Conservation (phyloP, 2,329 filamentous ascomycete species). For the Epichloe uncinata region DNA sequence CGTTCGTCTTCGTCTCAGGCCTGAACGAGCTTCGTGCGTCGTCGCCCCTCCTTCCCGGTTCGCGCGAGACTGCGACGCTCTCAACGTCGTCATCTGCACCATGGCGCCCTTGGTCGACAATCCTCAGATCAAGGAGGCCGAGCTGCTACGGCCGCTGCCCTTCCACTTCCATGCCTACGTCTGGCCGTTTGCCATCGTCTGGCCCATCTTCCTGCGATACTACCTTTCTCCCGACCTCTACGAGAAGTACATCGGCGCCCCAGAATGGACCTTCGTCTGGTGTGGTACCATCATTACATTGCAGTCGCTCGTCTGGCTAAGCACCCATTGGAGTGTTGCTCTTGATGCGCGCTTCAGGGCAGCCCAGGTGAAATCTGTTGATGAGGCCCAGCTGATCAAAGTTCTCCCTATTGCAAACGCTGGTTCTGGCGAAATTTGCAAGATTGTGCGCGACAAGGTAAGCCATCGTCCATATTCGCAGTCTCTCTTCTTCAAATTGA, state of each 20-base stretch:
- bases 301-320: conserved; percentile 84
- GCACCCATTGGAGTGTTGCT: conserved; percentile 95
- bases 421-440: conserved; percentile 77
- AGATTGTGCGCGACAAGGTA: conserved; percentile 61
- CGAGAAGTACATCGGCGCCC: conserved; percentile 79
- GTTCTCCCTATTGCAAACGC: conserved; percentile 83
- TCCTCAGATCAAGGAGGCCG: conserved; percentile 74
- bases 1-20: neutral
- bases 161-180: conserved; percentile 74
- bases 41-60: neutral
- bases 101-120: conserved; percentile 84
- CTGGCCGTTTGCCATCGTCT: conserved; percentile 84
- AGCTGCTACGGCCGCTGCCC: conserved; percentile 77
- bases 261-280: conserved; percentile 98
- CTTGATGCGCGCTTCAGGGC: conserved; percentile 73
- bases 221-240: conserved; percentile 78
- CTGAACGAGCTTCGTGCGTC: neutral
- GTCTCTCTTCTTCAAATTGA: neutral
- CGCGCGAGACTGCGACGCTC: neutral
- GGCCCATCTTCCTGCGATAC: conserved; percentile 82
- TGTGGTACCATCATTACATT: conserved; percentile 73
- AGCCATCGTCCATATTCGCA: conserved; percentile 6
- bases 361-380: conserved; percentile 52
- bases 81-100: conserved; percentile 8
- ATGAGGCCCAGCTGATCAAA: conserved; percentile 77